These are phyloP conservation scores for Aspergillus ochraceus DNA, from an alignment of 2,329 filamentous ascomycete species.

Conservation along the genomic window DNA sequence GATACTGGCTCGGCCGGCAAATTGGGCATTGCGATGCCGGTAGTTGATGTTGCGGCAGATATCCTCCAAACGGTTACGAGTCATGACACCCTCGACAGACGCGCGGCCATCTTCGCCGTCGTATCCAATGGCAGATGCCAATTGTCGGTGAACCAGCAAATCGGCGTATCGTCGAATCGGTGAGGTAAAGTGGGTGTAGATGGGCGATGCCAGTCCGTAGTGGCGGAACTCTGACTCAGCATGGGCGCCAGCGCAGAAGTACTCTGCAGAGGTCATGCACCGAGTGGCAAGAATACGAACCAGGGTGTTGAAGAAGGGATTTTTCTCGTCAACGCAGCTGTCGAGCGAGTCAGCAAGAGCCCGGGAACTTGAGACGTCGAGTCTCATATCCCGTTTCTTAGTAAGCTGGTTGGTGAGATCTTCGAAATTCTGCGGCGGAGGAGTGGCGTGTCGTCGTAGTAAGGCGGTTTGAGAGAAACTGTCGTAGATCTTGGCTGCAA, in stretches of 20 bases:
- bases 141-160: slow-evolving; percentile 87
- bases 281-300: slow-evolving; percentile 96
- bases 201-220: slow-evolving; percentile 92
- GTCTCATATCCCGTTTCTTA: slow-evolving; percentile 76
- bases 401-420: slow-evolving; percentile 88
- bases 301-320: slow-evolving; percentile 98
- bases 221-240: slow-evolving; percentile 93
- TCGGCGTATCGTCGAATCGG: slow-evolving; percentile 98
- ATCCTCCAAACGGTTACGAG: slow-evolving; percentile 80
- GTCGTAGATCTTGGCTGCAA: slow-evolving; percentile 84
- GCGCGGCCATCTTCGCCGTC: slow-evolving; percentile 57
- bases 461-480: slow-evolving; percentile 95
- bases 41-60: slow-evolving; percentile 99
- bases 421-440: slow-evolving; percentile 95
- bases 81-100: slow-evolving; percentile 77
- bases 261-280: slow-evolving; percentile 99
- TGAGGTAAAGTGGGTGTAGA: slow-evolving; percentile 98
- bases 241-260: slow-evolving; percentile 93
- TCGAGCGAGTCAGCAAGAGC: slow-evolving; percentile 94
- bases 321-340: slow-evolving; percentile 70
- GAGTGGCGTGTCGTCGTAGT: slow-evolving; percentile 85
- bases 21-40: slow-evolving; percentile 93
- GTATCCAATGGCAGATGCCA: slow-evolving; percentile 93
- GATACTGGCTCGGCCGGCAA: slow-evolving; percentile 89
- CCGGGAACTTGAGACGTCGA: slow-evolving; percentile 82